Evolutionary conservation across 78 protist species (phyloP), one percentile per base, ranked within the genome.

Genomic region (Tieghemostelium lacteum): DNA sequence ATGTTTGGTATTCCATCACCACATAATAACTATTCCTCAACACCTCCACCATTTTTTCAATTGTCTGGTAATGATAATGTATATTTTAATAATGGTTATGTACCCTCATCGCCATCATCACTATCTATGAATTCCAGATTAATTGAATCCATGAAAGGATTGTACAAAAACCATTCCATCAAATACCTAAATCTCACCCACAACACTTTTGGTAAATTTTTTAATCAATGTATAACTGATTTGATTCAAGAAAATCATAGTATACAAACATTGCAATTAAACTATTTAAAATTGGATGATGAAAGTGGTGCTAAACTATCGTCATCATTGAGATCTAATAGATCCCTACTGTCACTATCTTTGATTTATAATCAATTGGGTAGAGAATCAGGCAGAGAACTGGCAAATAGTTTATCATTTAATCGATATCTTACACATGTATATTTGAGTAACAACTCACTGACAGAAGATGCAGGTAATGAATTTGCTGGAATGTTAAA

Each of bases 31-130:
- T 50, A 29, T 26, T 36, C 45, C 28, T 71, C 67, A 31, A 36
- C 29, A 50, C 45, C 77, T 1, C 77, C 77, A 22, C 77, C 77
- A 50, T 45, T 55, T 20, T 26, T 29, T 22, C 31, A 67, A n/a
- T 42, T 3, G 6, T 40, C 60, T 8, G 77, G 77, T 20, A 67
- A 24, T 28, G 58, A 67, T 45, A 22, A 40, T 71, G 29, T 36
- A 29, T 33, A 50, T 33, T 71, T 36, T 14, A 50, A 34, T 31
- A 36, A 45, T 12, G 39, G 50, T 33, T 75, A 69, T 66, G 24
- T 75, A 12, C 86, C 86, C 16, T 75, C 86, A 12, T 75, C 86
- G 2, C 86, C 88, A 20, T 80, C 88, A 37, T 80, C 88, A 52
- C 65, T 67, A 14, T 80, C 88, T 37, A 80, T 80, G 36, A 67